A percentile compares a stretch with the other conserved stretches of the same genome.
Conservation (phyloP, 208 protist genomes). For the Crithidia bombi region DNA sequence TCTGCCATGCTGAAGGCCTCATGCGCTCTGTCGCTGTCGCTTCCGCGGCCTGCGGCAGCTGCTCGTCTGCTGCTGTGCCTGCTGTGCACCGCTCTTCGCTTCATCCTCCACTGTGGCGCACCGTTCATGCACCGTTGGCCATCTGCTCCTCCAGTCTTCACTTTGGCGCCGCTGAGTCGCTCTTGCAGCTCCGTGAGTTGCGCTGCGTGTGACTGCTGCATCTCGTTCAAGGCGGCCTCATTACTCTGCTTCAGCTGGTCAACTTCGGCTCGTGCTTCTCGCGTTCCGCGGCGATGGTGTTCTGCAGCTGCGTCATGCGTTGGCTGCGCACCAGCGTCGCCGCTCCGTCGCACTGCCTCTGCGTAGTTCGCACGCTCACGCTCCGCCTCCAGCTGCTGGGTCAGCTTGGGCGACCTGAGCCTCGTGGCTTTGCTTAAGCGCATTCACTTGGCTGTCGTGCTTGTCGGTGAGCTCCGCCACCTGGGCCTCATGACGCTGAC, state of each 20-base stretch:
- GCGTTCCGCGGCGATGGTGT: neutral
- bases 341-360: slow-evolving; percentile 18
- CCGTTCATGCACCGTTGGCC: neutral
- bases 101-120: neutral
- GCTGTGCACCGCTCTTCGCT: no score
- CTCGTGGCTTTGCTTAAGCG: neutral
- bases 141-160: slow-evolving; percentile 27
- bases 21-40: slow-evolving; percentile 3
- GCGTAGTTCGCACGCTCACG: slow-evolving; percentile 19
- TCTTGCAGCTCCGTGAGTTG: neutral
- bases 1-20: slow-evolving; percentile 17
- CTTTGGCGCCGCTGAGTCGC: no score
- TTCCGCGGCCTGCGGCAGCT: neutral
- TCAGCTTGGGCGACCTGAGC: slow-evolving; percentile 9
- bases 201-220: neutral
- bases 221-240: neutral
- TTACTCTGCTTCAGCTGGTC: neutral
- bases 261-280: slow-evolving; percentile 23
- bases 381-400: slow-evolving; percentile 22
- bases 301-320: slow-evolving; percentile 17
- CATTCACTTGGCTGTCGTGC: neutral
- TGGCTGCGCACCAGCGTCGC: slow-evolving; percentile 16
- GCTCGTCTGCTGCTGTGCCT: slow-evolving; percentile 17
- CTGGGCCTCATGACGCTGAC: neutral
- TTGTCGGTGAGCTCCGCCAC: neutral